phyloP scores from a whole-genome alignment of 306 rosid genomes.

The Acacia acuminata region DNA sequence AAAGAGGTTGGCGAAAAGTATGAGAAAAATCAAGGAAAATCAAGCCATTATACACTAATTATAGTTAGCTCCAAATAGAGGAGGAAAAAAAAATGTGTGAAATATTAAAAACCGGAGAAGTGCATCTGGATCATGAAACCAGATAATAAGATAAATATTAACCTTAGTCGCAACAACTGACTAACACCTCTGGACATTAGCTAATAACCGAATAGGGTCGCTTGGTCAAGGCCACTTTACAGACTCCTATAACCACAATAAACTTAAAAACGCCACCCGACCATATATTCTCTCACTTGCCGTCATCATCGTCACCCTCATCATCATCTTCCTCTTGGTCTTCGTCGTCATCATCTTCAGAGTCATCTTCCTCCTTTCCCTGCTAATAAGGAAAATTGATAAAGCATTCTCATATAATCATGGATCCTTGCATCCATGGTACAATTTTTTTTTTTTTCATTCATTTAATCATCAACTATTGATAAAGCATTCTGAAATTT shows the following conservation, averaged over 20 bases:
- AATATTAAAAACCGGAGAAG: conserved; percentile 23
- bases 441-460: no score
- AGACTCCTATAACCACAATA: conserved; percentile 47
- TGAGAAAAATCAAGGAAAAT: neutral
- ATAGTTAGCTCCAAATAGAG: conserved; percentile 14
- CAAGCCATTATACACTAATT: neutral
- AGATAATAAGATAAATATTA: conserved; percentile 20
- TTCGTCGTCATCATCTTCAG: conserved; percentile 73
- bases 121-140: conserved; percentile 28
- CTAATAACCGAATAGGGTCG: conserved; percentile 33
- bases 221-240: conserved; percentile 48
- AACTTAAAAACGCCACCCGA: neutral
- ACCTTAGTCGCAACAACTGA: conserved; percentile 34
- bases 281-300: conserved; percentile 52
- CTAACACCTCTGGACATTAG: conserved; percentile 26
- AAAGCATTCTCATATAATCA: neutral
- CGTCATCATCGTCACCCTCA: conserved; percentile 57
- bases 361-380: conserved; percentile 72
- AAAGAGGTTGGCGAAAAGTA: no score
- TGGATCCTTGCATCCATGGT: no score
- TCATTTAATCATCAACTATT: no score
- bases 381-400: conserved; percentile 23
- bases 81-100: conserved; percentile 12
- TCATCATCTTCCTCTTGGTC: conserved; percentile 60
- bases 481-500: no score